phyloP scores from a whole-genome alignment of 345 rosid genomes.

The Dovyalis caffra region DNA sequence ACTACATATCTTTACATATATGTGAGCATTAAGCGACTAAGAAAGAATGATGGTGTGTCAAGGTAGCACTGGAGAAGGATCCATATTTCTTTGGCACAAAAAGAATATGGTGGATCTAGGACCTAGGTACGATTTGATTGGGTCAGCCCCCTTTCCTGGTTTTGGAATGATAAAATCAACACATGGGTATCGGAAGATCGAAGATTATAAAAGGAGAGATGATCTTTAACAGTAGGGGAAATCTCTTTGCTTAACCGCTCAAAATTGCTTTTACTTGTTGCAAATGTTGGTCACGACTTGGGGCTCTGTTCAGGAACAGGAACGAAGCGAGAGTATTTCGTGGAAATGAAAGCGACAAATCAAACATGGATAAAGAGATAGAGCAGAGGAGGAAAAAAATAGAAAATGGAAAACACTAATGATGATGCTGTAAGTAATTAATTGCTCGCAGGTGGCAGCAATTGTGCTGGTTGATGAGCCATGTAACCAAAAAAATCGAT shows the following conservation, averaged over 20 bases:
- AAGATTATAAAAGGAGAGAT: background rate
- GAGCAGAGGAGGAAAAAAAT: too few relatives aligned
- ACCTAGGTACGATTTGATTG: background rate
- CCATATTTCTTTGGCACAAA: too few relatives aligned
- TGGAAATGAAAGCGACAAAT: too few relatives aligned
- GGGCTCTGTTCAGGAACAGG: background rate
- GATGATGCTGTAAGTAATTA: too few relatives aligned
- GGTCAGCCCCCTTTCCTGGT: background rate
- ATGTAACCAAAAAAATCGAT: background rate
- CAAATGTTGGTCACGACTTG: background rate
- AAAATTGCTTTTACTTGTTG: constrained; percentile 17
- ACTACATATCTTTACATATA: too few relatives aligned
- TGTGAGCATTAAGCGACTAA: too few relatives aligned
- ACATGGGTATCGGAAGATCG: background rate
- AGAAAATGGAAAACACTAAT: too few relatives aligned
- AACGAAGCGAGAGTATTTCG: too few relatives aligned
- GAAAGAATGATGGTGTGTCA: too few relatives aligned
- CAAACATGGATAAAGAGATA: too few relatives aligned
- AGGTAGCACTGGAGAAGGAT: too few relatives aligned
- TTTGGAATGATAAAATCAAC: background rate
- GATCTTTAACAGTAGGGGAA: constrained; percentile 9
- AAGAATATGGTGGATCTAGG: background rate
- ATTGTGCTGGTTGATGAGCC: background rate
- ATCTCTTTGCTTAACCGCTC: constrained; percentile 26
- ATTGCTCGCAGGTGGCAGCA: background rate